These are phyloP conservation scores for Amylostereum chailletii DNA, from an alignment of 1,284 basidiomycete genomes.

Conservation along the genomic window DNA sequence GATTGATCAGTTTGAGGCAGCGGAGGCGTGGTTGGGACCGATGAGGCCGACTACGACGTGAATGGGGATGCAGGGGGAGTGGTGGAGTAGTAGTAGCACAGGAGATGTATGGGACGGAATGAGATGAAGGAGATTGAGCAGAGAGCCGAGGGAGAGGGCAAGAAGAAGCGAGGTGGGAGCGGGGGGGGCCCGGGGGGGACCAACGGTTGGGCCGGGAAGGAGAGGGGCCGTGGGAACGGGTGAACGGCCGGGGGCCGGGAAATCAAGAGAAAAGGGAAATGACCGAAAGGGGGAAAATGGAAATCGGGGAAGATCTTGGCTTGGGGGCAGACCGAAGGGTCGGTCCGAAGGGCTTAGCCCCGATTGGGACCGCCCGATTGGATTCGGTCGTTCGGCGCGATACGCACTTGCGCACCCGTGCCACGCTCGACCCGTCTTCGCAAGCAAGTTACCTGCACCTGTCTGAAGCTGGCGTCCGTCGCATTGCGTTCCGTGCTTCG, in stretches of 20 bases:
- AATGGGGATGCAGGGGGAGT: neutral
- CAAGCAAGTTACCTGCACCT: too few species aligned
- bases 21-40: conserved; percentile 87
- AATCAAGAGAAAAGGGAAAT: neutral
- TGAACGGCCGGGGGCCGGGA: neutral
- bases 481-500: too few species aligned
- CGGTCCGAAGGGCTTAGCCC: too few species aligned
- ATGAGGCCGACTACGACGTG: conserved; percentile 55
- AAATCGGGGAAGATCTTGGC: neutral
- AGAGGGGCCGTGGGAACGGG: neutral
- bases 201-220: conserved; percentile 1
- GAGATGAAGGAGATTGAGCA: neutral
- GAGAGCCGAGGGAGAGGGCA: neutral
- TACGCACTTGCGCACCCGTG: too few species aligned
- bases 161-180: neutral
- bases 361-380: too few species aligned
- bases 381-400: too few species aligned
- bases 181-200: conserved; percentile 1
- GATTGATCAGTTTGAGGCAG: conserved; percentile 90
- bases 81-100: too few species aligned
- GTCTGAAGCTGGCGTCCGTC: too few species aligned
- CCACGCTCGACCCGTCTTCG: too few species aligned
- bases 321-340: too few species aligned
- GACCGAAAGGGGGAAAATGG: neutral
- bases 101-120: conserved; percentile 6